Evolutionary conservation across 2,329 filamentous ascomycete genomes (phyloP).

Genomic region (Microsporum canis): DNA sequence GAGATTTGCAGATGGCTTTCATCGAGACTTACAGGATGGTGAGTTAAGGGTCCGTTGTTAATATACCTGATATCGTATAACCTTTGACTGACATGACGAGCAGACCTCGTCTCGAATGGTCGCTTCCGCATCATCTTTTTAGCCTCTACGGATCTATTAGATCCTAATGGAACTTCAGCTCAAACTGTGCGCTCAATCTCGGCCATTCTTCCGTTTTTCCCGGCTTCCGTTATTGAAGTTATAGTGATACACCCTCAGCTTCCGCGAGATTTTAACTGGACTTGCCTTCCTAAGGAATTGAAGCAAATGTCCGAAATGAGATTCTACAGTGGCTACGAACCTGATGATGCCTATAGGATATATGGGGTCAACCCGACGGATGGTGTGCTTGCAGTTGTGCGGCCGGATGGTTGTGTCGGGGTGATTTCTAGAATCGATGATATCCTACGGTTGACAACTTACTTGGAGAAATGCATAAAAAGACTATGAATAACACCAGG

Average conservation of each 20-base stretch:
- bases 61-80: not conserved
- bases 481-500: not conserved
- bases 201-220: not conserved
- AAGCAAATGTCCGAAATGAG: slow-evolving; percentile 28
- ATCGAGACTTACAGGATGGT: slow-evolving; percentile 28
- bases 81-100: not conserved
- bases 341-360: slow-evolving; percentile 23
- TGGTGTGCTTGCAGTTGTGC: slow-evolving; percentile 27
- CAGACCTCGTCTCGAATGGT: slow-evolving; percentile 29
- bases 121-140: slow-evolving; percentile 29
- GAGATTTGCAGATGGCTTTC: slow-evolving; percentile 28
- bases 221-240: not conserved
- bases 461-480: slow-evolving; percentile 16
- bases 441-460: slow-evolving; percentile 18
- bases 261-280: slow-evolving; percentile 23
- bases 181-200: not conserved
- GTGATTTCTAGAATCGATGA: slow-evolving; percentile 19
- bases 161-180: slow-evolving; percentile 20
- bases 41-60: not conserved
- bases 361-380: slow-evolving; percentile 25
- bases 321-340: slow-evolving; percentile 20
- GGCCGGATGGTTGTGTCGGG: slow-evolving; percentile 32
- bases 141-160: slow-evolving; percentile 26
- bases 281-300: slow-evolving; percentile 22
- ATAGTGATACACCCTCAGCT: slow-evolving; percentile 1